Evolutionary conservation across 371 early-diverging fungal species (phyloP), one percentile per base, ranked within the genome.

Genomic region (Mucor piriformis): DNA sequence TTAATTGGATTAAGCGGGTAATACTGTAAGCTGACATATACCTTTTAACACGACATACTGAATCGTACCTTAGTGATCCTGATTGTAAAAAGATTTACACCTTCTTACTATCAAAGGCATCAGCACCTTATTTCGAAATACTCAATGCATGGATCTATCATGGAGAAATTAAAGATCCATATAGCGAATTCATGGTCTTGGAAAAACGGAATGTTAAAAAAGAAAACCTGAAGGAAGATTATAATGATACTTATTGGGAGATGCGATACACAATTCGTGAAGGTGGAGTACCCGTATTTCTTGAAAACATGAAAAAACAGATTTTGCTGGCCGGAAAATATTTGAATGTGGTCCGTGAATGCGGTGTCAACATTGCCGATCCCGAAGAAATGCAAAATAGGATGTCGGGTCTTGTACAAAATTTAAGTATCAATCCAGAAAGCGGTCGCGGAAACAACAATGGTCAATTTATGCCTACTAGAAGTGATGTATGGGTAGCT

Each of bases 271-370:
- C 86, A 3, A 68, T 92, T 5, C 81, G 90, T 4, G 75, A 79
- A 21, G 85, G 81, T 16, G 47, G 51, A 5, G 81, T 93, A 0
- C 98, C 98, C 2, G 73, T 75, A 0, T 95, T 93, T 51, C 70
- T 98, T 21, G 85, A 83, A 13, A 85, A 88, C 4, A 79, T 85
- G 13, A 80, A 88, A 40, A 79, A 81, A 15, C 93, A 94, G 72
- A 90, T 97, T 34, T 67, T 97, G 59, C 70, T 89, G 25, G 92
- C 96, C 0, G 98, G 98, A 27, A 96, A 95, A 69, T 97, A 95
- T 63, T 74, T 95, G 57, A 97, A 96, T 67, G 95, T 96, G 1
- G 83, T 96, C 18, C 80, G 91, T 4, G 95, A 92, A 58, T 96
- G 95, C 66, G 90, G 90, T 49, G 85, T 86, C 8, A 81, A 68